A percentile compares a stretch with the other conserved stretches of the same genome.
Evolutionary conservation across 768 basidiomycete species (phyloP).

Genomic region (Cystoderma amianthinum): DNA sequence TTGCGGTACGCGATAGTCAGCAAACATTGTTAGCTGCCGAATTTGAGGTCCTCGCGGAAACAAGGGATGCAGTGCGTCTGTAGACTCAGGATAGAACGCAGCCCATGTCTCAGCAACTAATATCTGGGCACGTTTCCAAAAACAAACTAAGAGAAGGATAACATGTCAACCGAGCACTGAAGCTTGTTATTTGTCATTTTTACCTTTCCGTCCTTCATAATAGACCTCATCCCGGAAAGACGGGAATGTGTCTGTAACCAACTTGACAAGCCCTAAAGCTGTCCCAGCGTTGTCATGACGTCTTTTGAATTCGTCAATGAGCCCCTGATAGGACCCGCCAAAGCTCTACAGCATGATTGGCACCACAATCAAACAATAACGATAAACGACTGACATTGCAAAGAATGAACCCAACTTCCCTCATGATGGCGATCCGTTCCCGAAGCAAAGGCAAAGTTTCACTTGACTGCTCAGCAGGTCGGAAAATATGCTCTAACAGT

Average conservation of each 20-base stretch:
- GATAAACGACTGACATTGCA: slow-evolving; percentile 45
- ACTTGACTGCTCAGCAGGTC: slow-evolving; percentile 42
- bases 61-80: slow-evolving; percentile 52
- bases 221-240: slow-evolving; percentile 67
- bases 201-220: slow-evolving; percentile 56
- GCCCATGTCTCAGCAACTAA: slow-evolving; percentile 91
- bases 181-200: slow-evolving; percentile 4
- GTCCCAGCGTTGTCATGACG: slow-evolving; percentile 50
- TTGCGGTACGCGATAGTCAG: slow-evolving; percentile 89
- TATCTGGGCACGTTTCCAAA: slow-evolving; percentile 92
- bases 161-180: neutral
- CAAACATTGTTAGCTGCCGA: slow-evolving; percentile 83
- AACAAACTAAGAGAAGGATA: slow-evolving; percentile 40
- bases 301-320: slow-evolving; percentile 55
- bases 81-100: slow-evolving; percentile 67
- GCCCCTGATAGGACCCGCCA: slow-evolving; percentile 63
- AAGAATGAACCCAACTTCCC: slow-evolving; percentile 69
- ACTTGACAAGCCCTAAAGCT: slow-evolving; percentile 65
- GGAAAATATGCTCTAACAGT: slow-evolving; percentile 63
- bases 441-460: slow-evolving; percentile 66
- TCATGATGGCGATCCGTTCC: slow-evolving; percentile 71
- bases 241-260: slow-evolving; percentile 65
- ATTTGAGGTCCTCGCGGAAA: slow-evolving; percentile 68
- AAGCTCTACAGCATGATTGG: slow-evolving; percentile 38
- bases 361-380: neutral